phyloP scores from a whole-genome alignment of 2,329 filamentous ascomycete species.

The Colletotrichum coccodes region DNA sequence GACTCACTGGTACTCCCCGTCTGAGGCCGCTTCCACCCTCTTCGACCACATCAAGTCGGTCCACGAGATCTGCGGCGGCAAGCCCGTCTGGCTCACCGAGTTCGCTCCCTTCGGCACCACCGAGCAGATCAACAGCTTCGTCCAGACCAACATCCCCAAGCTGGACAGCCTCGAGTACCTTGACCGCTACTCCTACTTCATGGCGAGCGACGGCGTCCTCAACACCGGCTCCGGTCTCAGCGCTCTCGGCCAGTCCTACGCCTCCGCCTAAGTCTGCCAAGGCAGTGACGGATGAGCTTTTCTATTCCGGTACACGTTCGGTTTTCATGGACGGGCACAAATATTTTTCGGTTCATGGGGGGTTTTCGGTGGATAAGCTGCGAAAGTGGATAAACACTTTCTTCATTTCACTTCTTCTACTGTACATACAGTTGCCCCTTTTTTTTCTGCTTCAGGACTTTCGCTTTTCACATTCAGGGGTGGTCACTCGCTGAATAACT shows the following conservation, averaged over 20 bases:
- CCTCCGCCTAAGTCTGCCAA: slow-evolving; percentile 42
- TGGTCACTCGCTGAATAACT: slow-evolving; percentile 31
- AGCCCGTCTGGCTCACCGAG: slow-evolving; percentile 72
- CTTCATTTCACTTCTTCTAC: slow-evolving; percentile 43
- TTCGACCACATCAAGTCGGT: slow-evolving; percentile 63
- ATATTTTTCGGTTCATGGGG: not conserved
- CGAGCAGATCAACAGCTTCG: slow-evolving; percentile 57
- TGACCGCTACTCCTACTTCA: slow-evolving; percentile 68
- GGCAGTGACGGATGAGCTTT: not conserved
- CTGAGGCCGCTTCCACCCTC: slow-evolving; percentile 59
- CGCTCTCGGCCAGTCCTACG: slow-evolving; percentile 60
- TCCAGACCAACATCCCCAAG: slow-evolving; percentile 57
- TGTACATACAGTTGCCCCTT: slow-evolving; percentile 43
- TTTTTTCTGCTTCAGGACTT: slow-evolving; percentile 31
- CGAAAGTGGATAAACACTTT: not conserved
- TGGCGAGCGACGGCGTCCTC: slow-evolving; percentile 55
- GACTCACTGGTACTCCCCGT: slow-evolving; percentile 71
- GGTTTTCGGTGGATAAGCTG: not conserved
- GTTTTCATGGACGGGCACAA: not conserved
- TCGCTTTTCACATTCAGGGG: slow-evolving; percentile 34
- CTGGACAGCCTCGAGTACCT: slow-evolving; percentile 63
- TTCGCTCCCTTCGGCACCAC: slow-evolving; percentile 64
- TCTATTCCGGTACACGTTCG: slow-evolving; percentile 4
- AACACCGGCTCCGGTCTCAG: slow-evolving; percentile 54
- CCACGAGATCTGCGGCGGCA: slow-evolving; percentile 54